A percentile compares a stretch with the other conserved stretches of the same genome.
Evolutionary conservation across 2,329 filamentous ascomycete species (phyloP).

Genomic region (Nigrospora oryzae): DNA sequence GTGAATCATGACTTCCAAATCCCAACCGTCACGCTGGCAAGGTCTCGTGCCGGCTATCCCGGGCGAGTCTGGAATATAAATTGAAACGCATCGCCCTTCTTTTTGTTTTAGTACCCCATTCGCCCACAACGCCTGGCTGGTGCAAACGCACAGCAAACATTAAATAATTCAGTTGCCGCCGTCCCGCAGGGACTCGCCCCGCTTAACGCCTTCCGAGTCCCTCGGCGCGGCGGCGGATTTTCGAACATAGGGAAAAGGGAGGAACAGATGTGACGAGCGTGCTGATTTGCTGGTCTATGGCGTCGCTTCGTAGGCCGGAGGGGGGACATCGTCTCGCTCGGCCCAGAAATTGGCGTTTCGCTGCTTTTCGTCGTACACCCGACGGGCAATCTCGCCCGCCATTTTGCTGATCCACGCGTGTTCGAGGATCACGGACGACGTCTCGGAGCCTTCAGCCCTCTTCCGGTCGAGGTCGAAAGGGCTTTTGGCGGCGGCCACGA

Average conservation of each 20-base stretch:
- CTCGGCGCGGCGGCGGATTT: neutral
- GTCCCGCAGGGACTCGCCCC: neutral
- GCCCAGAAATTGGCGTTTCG: slow-evolving; percentile 43
- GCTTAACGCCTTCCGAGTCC: neutral
- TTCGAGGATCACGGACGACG: slow-evolving; percentile 57
- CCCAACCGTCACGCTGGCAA: neutral
- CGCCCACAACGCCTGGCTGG: neutral
- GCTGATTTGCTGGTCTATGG: slow-evolving; percentile 21
- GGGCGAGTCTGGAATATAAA: neutral
- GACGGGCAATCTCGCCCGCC: slow-evolving; percentile 80
- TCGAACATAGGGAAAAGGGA: neutral
- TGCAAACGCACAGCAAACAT: neutral
- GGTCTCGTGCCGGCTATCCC: neutral
- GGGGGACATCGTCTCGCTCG: slow-evolving; percentile 48
- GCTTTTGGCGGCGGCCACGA: slow-evolving; percentile 17
- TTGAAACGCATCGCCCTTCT: neutral
- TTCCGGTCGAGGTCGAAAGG: slow-evolving; percentile 17
- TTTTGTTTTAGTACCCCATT: slow-evolving; percentile 1
- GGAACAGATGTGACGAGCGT: neutral
- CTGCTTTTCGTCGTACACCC: slow-evolving; percentile 80
- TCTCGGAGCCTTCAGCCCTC: slow-evolving; percentile 34
- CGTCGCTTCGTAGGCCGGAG: slow-evolving; percentile 52
- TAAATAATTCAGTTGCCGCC: neutral
- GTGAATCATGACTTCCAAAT: neutral
- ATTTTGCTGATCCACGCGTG: slow-evolving; percentile 90